phyloP scores from a whole-genome alignment of 352 stramenopile species.

The Elongisporangium undulatum region DNA sequence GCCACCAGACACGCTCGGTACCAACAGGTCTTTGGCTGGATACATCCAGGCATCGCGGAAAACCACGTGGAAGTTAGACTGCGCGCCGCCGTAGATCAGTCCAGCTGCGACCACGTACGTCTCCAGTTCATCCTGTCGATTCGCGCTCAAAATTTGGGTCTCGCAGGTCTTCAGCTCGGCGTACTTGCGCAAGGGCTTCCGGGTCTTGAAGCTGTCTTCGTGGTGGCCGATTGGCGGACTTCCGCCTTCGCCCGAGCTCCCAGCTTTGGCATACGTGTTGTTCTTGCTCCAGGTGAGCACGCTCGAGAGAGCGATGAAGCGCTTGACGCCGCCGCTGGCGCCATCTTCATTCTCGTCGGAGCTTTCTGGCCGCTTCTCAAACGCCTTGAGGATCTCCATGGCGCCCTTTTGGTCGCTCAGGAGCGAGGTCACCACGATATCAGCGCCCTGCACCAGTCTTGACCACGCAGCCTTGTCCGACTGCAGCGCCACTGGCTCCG shows the following conservation, averaged over 20 bases:
- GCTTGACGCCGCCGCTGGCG: conserved; percentile 22
- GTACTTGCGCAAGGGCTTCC: conserved; percentile 66
- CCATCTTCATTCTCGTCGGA: conserved; percentile 18
- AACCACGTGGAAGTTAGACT: conserved; percentile 56
- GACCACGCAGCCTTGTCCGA: conserved; percentile 41
- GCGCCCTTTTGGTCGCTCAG: conserved; percentile 42
- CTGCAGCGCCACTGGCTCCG: conserved; percentile 47
- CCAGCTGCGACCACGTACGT: conserved; percentile 73
- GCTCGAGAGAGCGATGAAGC: conserved; percentile 73
- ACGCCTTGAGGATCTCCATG: conserved; percentile 63
- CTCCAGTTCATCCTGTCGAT: conserved; percentile 54
- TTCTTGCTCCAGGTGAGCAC: conserved; percentile 82
- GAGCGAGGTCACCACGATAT: conserved; percentile 54
- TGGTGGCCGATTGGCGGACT: conserved; percentile 25
- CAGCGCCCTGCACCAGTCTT: conserved; percentile 47
- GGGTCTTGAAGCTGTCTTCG: conserved; percentile 77
- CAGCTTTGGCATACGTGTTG: conserved; percentile 36
- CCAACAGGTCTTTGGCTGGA: conserved; percentile 40
- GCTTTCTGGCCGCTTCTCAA: conserved; percentile 32
- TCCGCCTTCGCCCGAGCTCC: conserved; percentile 16
- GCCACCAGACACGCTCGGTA: conserved; percentile 47
- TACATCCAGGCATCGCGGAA: conserved; percentile 78
- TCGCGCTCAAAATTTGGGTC: conserved; percentile 76
- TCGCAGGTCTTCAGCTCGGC: conserved; percentile 77
- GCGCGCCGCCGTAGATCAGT: conserved; percentile 72